A percentile compares a stretch with the other conserved stretches of the same genome.
Evolutionary conservation across 306 rosid species (phyloP).

Genomic region (Inga laurina): DNA sequence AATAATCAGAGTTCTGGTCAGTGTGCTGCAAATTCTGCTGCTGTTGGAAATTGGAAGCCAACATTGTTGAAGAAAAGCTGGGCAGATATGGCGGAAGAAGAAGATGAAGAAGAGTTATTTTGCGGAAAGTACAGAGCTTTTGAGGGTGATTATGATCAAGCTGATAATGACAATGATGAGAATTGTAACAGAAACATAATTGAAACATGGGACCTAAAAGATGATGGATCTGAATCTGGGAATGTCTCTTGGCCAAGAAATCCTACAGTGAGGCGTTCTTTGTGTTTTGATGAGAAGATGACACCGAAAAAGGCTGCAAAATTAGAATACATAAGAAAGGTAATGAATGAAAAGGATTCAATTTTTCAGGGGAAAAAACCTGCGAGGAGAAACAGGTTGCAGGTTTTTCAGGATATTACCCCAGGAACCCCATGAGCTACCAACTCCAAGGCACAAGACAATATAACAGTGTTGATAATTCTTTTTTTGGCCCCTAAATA

Average conservation of each 20-base stretch:
- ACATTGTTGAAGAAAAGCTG: constrained; percentile 68
- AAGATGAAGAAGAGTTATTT: constrained; percentile 59
- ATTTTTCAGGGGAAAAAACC: constrained; percentile 34
- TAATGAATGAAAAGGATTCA: constrained; percentile 30
- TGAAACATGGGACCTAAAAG: constrained; percentile 39
- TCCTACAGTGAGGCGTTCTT: constrained; percentile 53
- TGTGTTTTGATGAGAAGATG: constrained; percentile 48
- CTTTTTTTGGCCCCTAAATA: background rate
- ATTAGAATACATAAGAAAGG: constrained; percentile 22
- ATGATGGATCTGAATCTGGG: constrained; percentile 35
- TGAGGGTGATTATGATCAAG: constrained; percentile 9
- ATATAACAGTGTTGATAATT: background rate
- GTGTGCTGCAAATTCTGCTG: background rate
- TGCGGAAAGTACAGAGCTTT: constrained; percentile 22
- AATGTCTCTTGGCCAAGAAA: constrained; percentile 47
- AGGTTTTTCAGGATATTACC: constrained; percentile 62
- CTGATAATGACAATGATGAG: constrained; percentile 40
- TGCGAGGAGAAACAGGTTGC: constrained; percentile 59
- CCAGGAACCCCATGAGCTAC: constrained; percentile 20
- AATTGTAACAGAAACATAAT: constrained; percentile 59
- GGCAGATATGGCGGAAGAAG: constrained; percentile 98
- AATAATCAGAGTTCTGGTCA: background rate
- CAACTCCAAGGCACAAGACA: background rate
- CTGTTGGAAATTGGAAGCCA: background rate
- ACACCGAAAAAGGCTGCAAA: constrained; percentile 40